Conservation (phyloP, 768 basidiomycete genomes). For the Serpula lacrymans region DNA sequence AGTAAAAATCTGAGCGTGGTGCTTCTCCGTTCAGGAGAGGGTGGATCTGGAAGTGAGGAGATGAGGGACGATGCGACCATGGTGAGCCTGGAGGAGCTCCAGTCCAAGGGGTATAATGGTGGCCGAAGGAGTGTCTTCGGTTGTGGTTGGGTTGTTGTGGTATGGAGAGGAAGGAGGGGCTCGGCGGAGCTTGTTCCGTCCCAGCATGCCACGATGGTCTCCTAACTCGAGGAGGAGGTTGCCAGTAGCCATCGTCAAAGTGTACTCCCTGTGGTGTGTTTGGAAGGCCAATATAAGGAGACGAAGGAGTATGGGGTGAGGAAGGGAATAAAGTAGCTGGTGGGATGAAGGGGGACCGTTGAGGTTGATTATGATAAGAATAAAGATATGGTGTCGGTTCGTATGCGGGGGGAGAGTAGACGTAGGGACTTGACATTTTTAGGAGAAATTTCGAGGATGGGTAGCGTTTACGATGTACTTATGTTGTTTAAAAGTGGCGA, state of each 20-base stretch:
- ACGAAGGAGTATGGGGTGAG: constrained; percentile 31
- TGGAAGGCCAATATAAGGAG: constrained; percentile 25
- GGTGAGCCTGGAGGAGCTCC: constrained; percentile 19
- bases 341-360: constrained; percentile 44
- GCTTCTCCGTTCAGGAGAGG: constrained; percentile 47
- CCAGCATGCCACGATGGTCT: constrained; percentile 44
- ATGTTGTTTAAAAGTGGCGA: too few species aligned
- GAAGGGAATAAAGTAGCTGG: constrained; percentile 31
- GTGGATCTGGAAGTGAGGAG: constrained; percentile 25
- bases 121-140: constrained; percentile 29
- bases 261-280: constrained; percentile 23
- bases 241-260: constrained; percentile 19
- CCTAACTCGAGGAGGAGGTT: constrained; percentile 26
- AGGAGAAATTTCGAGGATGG: too few species aligned
- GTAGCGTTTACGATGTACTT: too few species aligned
- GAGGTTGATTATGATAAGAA: constrained; percentile 28
- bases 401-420: constrained; percentile 38
- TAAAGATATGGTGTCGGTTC: constrained; percentile 31
- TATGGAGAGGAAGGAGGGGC: constrained; percentile 20
- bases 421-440: constrained; percentile 40
- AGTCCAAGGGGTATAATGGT: constrained; percentile 9
- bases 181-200: constrained; percentile 13
- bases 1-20: constrained; percentile 42
- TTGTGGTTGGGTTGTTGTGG: constrained; percentile 8
- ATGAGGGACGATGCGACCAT: constrained; percentile 14